A percentile compares a stretch with the other conserved stretches of the same genome.
Conservation (phyloP, 2,329 filamentous ascomycete species). For the Aspergillus ochraceus region DNA sequence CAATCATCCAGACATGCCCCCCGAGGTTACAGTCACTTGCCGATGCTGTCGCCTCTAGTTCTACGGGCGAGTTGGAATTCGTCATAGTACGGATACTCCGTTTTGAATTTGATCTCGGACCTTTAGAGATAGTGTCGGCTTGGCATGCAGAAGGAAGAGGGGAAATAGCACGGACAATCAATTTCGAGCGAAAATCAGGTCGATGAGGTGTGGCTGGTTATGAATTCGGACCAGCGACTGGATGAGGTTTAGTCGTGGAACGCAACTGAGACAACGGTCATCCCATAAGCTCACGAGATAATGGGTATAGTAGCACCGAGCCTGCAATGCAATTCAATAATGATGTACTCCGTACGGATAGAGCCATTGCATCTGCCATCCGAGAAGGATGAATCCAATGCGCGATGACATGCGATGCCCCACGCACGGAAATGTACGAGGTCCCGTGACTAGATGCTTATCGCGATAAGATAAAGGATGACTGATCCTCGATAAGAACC, state of each 20-base stretch:
- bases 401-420: too few species aligned
- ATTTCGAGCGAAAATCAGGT: not conserved
- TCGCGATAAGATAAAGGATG: not conserved
- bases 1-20: not conserved
- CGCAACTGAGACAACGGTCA: not conserved
- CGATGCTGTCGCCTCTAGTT: not conserved
- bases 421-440: too few species aligned
- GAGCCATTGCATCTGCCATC: too few species aligned
- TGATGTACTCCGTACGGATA: too few species aligned
- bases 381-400: too few species aligned
- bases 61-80: not conserved
- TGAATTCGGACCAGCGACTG: not conserved
- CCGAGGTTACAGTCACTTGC: not conserved
- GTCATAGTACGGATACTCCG: not conserved
- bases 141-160: not conserved
- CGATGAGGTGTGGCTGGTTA: not conserved
- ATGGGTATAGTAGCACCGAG: not conserved
- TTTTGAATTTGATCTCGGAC: not conserved
- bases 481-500: slow-evolving; percentile 4
- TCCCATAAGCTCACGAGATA: not conserved
- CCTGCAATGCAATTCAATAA: not conserved
- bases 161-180: not conserved
- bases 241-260: not conserved
- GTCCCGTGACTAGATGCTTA: too few species aligned
- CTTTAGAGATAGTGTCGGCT: not conserved